Percentiles rank a stretch among this genome's conserved stretches.
phyloP scores from a whole-genome alignment of 805 yeast genomes.

The Lachancea sp. region DNA sequence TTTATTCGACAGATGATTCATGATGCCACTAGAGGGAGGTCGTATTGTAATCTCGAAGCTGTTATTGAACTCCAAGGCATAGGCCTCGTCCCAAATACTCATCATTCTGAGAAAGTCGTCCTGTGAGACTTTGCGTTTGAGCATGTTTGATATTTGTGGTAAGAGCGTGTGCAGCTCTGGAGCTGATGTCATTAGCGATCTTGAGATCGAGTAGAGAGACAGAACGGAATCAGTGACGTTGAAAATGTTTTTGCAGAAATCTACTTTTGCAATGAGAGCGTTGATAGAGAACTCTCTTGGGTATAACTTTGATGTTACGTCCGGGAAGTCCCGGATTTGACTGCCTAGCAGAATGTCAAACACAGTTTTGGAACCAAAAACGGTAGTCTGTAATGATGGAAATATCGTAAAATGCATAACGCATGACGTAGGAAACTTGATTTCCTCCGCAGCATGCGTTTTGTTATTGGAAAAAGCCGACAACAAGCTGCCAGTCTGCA shows the following conservation, averaged over 20 bases:
- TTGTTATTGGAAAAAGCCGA: conserved; percentile 17
- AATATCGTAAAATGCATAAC: conserved; percentile 19
- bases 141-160: conserved; percentile 29
- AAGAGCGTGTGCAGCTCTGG: conserved; percentile 20
- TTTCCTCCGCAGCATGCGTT: conserved; percentile 19
- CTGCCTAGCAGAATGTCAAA: conserved; percentile 14
- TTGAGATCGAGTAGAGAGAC: conserved; percentile 25
- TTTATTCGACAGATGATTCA: conserved; percentile 19
- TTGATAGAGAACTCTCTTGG: conserved; percentile 15
- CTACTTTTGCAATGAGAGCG: conserved; percentile 14
- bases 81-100: conserved; percentile 28
- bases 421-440: conserved; percentile 19
- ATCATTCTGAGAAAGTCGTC: conserved; percentile 24
- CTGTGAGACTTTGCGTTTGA: conserved; percentile 22
- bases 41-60: conserved; percentile 19
- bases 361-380: conserved; percentile 10
- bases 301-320: conserved; percentile 19
- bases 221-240: conserved; percentile 23
- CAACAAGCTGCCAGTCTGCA: conserved; percentile 25
- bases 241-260: conserved; percentile 22
- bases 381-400: conserved; percentile 17
- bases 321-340: conserved; percentile 25
- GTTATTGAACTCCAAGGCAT: conserved; percentile 19
- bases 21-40: conserved; percentile 16
- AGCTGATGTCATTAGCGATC: conserved; percentile 12